Base-by-base conservation (phyloP, 176 grass and related monocot genomes). In the Phoenix dactylifera region DNA sequence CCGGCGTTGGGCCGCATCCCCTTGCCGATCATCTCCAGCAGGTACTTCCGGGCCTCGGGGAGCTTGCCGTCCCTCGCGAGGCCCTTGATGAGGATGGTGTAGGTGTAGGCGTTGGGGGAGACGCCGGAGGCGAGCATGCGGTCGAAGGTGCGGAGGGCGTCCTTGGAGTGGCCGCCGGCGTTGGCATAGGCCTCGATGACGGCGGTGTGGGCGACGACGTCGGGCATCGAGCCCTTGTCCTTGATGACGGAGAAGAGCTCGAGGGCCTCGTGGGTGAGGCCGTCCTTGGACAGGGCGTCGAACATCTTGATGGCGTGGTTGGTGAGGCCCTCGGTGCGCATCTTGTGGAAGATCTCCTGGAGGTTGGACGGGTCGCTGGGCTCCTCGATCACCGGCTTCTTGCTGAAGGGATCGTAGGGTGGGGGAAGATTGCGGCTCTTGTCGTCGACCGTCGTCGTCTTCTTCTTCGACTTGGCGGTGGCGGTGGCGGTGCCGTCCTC, bases 221-320 rank as follows among this genome's bases (percentile, higher is more conserved):
- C 92, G 1, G 92, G 92, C 84, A 97, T 97, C 62, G 72, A 22
- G 22, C 84, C 87, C 74, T 82, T 85, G 22, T 91, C 86, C 79
- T 83, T 97, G 26, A 97, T 97, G 32, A 85, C 7, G 1, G 80
- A 24, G 49, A 97, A 88, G 54, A 97, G 76, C 26, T 67, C 80
- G 6, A 91, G 55, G 17, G 92, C 92, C 55, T 97, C 84, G 55
- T 88, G 87, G 12, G 78, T 91, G 49, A 87, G 80, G 22, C 87
- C 92, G 24, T 97, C 92, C 72, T 80, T 88, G 62, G 84, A 88
- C 75, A 97, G 84, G 81, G 74, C 87, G 66, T 97, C 92, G 72
- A 97, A 97, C 92, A 97, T 97, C 83, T 97, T 97, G 83, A 97
- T 77, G 59, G 92, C 92, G 7, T 91, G 70, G 22, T 88, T 82